Evolutionary conservation across 805 yeast genomes (phyloP).

Genomic region (Metschnikowia hibisci): DNA sequence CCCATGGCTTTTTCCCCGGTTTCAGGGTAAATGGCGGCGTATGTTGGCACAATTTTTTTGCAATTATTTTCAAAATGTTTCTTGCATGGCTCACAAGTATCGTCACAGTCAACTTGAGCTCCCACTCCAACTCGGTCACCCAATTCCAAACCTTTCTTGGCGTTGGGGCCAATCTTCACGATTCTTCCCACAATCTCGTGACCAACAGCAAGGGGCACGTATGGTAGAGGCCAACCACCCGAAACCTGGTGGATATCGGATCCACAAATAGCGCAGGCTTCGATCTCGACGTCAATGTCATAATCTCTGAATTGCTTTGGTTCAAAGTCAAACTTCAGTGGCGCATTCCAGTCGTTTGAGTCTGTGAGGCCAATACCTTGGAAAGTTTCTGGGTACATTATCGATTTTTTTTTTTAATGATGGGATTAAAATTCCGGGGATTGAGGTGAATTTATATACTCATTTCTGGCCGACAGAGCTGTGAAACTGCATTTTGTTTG

Average conservation of each 20-base stretch:
- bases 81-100: conserved; percentile 7
- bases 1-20: conserved; percentile 10
- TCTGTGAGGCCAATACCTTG: conserved; percentile 7
- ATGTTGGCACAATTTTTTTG: conserved; percentile 7
- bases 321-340: conserved; percentile 7
- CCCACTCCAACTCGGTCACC: conserved; percentile 83
- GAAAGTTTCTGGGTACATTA: conserved; percentile 8
- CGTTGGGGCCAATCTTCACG: conserved; percentile 10
- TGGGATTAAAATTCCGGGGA: too few species aligned
- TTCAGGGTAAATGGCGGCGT: conserved; percentile 7
- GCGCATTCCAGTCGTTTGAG: conserved; percentile 11
- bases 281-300: conserved; percentile 11
- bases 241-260: conserved; percentile 49
- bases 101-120: conserved; percentile 41
- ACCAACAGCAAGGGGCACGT: conserved; percentile 18
- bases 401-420: too few species aligned
- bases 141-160: conserved; percentile 32
- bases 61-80: conserved; percentile 8
- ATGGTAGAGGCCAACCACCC: conserved; percentile 45
- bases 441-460: too few species aligned
- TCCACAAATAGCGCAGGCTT: conserved; percentile 41
- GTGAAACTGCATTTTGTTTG: too few species aligned
- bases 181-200: conserved; percentile 21
- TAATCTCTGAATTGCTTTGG: conserved; percentile 11
- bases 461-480: too few species aligned